These are phyloP conservation scores for Neurospora sp. DNA, from an alignment of 495 filamentous ascomycete genomes.

Conservation along the genomic window DNA sequence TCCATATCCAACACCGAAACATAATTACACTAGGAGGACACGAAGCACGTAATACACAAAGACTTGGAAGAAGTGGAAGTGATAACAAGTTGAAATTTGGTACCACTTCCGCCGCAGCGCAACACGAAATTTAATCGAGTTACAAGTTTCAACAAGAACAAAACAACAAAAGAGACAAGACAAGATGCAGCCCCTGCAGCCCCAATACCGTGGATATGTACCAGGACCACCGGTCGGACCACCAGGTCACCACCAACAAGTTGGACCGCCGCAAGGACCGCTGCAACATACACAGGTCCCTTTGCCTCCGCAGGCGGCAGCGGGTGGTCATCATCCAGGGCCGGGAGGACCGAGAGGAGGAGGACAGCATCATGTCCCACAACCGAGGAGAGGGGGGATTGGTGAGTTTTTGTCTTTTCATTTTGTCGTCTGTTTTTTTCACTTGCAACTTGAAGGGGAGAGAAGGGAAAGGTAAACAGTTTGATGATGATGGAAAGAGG, in stretches of 20 bases:
- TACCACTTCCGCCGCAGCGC: background rate
- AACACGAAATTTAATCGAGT: background rate
- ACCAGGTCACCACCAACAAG: background rate
- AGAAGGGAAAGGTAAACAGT: background rate
- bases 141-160: background rate
- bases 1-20: background rate
- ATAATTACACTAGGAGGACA: background rate
- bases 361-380: slow-evolving; percentile 23
- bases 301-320: slow-evolving; percentile 16
- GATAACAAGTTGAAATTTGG: background rate
- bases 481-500: too few relatives aligned
- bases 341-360: background rate
- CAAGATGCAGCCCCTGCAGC: slow-evolving; percentile 42
- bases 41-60: background rate
- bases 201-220: slow-evolving; percentile 36
- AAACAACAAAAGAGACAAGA: background rate
- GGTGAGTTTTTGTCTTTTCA: slow-evolving; percentile 26
- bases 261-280: background rate
- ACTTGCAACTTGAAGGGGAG: too few relatives aligned
- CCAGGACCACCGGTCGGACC: slow-evolving; percentile 5
- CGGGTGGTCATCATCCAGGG: slow-evolving; percentile 12
- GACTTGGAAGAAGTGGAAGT: background rate
- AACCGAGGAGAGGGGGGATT: slow-evolving; percentile 36
- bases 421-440: background rate
- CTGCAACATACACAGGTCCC: slow-evolving; percentile 20